A percentile compares a stretch with the other conserved stretches of the same genome.
These are phyloP conservation scores for Dryas integrifolia DNA, from an alignment of 331 rosid species.

Conservation along the genomic window DNA sequence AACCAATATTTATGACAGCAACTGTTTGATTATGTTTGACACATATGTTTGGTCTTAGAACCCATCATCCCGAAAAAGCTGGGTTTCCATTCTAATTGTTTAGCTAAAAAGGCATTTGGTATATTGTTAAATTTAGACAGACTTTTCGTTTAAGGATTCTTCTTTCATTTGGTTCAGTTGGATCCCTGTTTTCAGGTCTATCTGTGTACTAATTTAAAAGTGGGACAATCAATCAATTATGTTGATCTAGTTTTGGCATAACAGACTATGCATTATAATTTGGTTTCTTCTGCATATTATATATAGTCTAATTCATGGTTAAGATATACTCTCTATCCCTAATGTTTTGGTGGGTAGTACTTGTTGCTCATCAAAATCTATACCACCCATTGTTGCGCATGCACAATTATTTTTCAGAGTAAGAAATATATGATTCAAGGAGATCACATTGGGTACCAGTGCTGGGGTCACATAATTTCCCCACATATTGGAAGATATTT, in stretches of 20 bases:
- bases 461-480: neutral
- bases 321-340: neutral
- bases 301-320: neutral
- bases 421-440: no score
- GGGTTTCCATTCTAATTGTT: neutral
- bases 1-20: neutral
- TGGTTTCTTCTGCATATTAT: neutral
- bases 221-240: slow-evolving; percentile 1
- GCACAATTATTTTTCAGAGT: no score
- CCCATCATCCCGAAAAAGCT: neutral
- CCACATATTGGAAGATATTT: slow-evolving; percentile 21
- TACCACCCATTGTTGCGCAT: no score
- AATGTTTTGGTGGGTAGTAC: neutral
- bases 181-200: slow-evolving; percentile 3
- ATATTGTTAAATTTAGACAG: slow-evolving; percentile 9
- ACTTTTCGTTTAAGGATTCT: slow-evolving; percentile 10
- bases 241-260: slow-evolving; percentile 12
- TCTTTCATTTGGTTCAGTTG: slow-evolving; percentile 2
- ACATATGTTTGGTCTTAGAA: slow-evolving; percentile 10
- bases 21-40: slow-evolving; percentile 6
- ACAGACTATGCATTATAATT: neutral
- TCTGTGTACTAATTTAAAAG: neutral
- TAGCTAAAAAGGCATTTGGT: slow-evolving; percentile 4
- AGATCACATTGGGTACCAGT: no score
- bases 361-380: neutral